Conservation (phyloP, 139 green algal species). For the Coelastrella sp. region DNA sequence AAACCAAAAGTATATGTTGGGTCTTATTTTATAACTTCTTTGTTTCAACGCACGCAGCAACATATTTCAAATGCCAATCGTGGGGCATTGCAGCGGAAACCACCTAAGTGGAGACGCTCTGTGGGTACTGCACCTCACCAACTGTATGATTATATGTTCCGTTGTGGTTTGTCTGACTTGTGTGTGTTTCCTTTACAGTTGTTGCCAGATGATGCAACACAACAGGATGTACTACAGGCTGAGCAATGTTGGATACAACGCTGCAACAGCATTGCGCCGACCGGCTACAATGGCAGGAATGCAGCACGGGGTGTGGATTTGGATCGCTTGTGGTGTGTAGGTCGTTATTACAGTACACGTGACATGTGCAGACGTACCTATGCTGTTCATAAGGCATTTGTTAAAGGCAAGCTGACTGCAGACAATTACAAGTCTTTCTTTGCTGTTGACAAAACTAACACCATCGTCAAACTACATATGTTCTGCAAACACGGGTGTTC, state of each 20-base stretch:
- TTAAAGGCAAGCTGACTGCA: not conserved
- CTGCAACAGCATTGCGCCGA: not conserved
- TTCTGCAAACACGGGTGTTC: conserved; percentile 4
- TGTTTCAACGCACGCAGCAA: not conserved
- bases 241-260: not conserved
- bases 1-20: not conserved
- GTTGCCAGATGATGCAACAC: not conserved
- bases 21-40: not conserved
- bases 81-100: not conserved
- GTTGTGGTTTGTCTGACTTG: not conserved
- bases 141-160: not conserved
- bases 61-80: not conserved
- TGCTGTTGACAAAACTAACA: not conserved
- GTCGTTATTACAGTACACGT: not conserved
- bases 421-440: not conserved
- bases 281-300: not conserved
- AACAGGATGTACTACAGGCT: not conserved
- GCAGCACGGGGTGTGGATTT: not conserved
- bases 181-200: conserved; percentile 13
- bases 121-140: not conserved
- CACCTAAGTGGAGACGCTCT: not conserved
- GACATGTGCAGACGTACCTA: not conserved
- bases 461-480: not conserved
- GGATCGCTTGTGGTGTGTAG: not conserved
- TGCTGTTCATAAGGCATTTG: not conserved